These are phyloP conservation scores for Curvularia spicifera DNA, from an alignment of 2,329 filamentous ascomycete species.

Conservation along the genomic window DNA sequence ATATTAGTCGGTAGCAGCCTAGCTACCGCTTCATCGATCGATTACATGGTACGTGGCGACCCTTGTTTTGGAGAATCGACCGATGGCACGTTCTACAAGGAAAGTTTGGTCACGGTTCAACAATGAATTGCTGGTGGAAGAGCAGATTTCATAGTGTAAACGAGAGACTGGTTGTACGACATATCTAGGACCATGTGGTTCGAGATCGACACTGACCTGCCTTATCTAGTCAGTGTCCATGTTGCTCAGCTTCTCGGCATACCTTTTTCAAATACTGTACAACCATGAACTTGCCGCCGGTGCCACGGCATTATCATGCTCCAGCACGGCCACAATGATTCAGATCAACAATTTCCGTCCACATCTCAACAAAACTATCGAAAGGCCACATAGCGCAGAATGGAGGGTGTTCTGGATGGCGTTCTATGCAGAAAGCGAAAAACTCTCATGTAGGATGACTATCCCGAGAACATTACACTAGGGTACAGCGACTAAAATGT, in stretches of 20 bases:
- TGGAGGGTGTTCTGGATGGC: neutral
- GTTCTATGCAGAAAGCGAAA: neutral
- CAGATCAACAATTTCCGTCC: neutral
- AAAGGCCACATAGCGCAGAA: neutral
- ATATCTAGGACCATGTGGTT: neutral
- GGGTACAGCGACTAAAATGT: neutral
- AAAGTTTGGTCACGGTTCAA: neutral
- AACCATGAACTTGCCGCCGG: neutral
- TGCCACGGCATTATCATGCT: neutral
- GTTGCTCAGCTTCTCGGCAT: neutral
- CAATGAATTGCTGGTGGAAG: neutral
- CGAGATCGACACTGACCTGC: neutral
- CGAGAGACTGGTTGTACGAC: neutral
- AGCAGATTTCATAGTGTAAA: neutral
- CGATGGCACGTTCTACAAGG: neutral
- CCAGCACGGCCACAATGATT: neutral
- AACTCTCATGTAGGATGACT: neutral
- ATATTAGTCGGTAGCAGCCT: neutral
- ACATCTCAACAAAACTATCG: neutral
- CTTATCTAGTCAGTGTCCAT: neutral
- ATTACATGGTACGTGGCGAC: neutral
- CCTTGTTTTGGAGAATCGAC: neutral
- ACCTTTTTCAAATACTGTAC: neutral
- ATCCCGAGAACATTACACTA: neutral
- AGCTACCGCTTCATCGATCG: neutral